phyloP scores from a whole-genome alignment of 305 asterid genomes.

The Fraxinus paxiana region DNA sequence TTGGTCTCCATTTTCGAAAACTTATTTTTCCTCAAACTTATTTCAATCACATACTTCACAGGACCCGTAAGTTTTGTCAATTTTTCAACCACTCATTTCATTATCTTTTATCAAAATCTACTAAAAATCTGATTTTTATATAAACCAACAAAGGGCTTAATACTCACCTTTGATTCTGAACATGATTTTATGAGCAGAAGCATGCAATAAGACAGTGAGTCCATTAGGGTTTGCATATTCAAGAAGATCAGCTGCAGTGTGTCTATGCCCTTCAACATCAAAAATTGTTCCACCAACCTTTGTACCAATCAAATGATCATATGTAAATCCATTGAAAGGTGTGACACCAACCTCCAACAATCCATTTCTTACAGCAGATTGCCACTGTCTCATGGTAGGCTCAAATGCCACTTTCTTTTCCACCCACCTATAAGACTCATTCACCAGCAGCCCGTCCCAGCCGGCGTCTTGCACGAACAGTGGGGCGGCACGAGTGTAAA shows the following conservation, averaged over 20 bases:
- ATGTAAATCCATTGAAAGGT: conserved; percentile 77
- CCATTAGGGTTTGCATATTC: conserved; percentile 61
- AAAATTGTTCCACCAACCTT: conserved; percentile 85
- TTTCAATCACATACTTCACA: neutral
- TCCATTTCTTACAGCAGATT: conserved; percentile 74
- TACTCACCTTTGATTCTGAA: conserved; percentile 51
- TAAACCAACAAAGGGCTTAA: neutral
- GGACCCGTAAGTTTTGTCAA: neutral
- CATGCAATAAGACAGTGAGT: conserved; percentile 59
- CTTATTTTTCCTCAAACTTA: neutral
- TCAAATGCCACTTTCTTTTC: conserved; percentile 70
- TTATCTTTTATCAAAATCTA: neutral
- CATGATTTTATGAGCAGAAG: conserved; percentile 64
- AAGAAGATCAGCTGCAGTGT: conserved; percentile 85
- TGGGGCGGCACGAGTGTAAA: conserved; percentile 68
- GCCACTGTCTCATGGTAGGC: conserved; percentile 73
- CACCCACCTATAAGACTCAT: conserved; percentile 73
- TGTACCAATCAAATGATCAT: conserved; percentile 72
- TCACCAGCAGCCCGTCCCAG: conserved; percentile 55
- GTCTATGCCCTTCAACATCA: conserved; percentile 59
- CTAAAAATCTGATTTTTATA: too few relatives aligned
- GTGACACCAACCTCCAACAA: conserved; percentile 56
- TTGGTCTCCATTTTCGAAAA: neutral
- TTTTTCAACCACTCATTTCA: neutral
- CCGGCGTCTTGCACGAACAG: conserved; percentile 44